Percentiles rank a stretch among this genome's conserved stretches.
These are phyloP conservation scores for Manihot esculenta DNA, from an alignment of 441 rosid species.

Conservation along the genomic window DNA sequence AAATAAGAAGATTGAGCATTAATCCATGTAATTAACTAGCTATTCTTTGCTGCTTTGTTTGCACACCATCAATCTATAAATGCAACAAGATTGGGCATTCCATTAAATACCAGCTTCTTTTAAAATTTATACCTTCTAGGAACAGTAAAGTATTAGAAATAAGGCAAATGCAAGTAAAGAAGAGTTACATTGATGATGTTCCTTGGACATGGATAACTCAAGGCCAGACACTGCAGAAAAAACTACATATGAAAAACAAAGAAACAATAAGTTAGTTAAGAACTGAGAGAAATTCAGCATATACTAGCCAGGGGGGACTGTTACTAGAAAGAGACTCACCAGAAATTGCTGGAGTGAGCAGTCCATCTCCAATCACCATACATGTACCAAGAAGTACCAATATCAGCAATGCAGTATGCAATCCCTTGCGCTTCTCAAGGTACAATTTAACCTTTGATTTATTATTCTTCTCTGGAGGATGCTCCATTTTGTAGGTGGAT, in stretches of 20 bases:
- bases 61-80: not conserved
- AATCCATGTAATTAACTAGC: not conserved
- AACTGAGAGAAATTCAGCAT: not conserved
- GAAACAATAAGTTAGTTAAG: constrained; percentile 8
- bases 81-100: not conserved
- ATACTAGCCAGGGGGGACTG: no score
- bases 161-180: constrained; percentile 21
- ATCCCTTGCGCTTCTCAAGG: constrained; percentile 73
- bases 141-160: constrained; percentile 3
- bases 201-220: constrained; percentile 88
- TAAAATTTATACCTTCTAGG: not conserved
- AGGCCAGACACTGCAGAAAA: constrained; percentile 99
- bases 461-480: constrained; percentile 53
- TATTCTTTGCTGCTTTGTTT: not conserved
- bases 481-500: constrained; percentile 84
- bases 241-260: constrained; percentile 42
- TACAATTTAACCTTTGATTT: constrained; percentile 58
- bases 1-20: no score
- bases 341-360: constrained; percentile 97
- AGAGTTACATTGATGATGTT: constrained; percentile 86
- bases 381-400: constrained; percentile 97
- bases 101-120: not conserved
- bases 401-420: constrained; percentile 84
- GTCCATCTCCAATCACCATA: constrained; percentile 98
- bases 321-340: constrained; percentile 39